A percentile compares a stretch with the other conserved stretches of the same genome.
Conservation (phyloP, 2,329 filamentous ascomycete species). For the Albifimbria verrucaria region DNA sequence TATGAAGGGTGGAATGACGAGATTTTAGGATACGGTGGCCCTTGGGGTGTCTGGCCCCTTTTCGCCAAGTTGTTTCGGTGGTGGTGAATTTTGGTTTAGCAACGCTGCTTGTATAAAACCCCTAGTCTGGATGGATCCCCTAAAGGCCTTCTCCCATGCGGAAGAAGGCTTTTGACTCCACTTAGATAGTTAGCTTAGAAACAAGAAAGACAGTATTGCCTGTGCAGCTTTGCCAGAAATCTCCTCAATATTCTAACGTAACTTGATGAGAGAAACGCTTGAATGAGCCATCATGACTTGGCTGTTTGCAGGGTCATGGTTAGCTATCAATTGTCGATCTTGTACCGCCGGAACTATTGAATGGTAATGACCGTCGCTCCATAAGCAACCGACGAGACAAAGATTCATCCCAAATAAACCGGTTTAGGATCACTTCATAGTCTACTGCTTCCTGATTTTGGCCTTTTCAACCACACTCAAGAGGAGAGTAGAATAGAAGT, state of each 20-base stretch:
- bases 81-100: not conserved
- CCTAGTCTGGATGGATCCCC: too few species aligned
- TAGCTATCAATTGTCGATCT: too few species aligned
- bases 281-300: too few species aligned
- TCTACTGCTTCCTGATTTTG: not conserved
- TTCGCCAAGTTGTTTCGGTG: not conserved
- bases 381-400: conserved; percentile 6
- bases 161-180: too few species aligned
- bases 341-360: too few species aligned
- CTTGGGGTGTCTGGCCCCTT: not conserved
- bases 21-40: not conserved
- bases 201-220: too few species aligned
- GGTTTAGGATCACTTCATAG: conserved; percentile 3
- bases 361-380: not conserved
- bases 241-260: too few species aligned
- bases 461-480: not conserved
- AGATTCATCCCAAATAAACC: conserved; percentile 8
- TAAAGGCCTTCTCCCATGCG: too few species aligned
- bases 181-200: not conserved
- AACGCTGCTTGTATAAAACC: too few species aligned
- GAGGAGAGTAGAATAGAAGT: conserved; percentile 8
- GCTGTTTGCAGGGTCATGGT: too few species aligned
- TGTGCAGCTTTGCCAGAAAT: not conserved
- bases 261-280: too few species aligned
- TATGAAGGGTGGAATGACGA: not conserved